A percentile compares a stretch with the other conserved stretches of the same genome.
Conservation (phyloP, 2,329 filamentous ascomycete genomes). For the Arthroderma sp. region DNA sequence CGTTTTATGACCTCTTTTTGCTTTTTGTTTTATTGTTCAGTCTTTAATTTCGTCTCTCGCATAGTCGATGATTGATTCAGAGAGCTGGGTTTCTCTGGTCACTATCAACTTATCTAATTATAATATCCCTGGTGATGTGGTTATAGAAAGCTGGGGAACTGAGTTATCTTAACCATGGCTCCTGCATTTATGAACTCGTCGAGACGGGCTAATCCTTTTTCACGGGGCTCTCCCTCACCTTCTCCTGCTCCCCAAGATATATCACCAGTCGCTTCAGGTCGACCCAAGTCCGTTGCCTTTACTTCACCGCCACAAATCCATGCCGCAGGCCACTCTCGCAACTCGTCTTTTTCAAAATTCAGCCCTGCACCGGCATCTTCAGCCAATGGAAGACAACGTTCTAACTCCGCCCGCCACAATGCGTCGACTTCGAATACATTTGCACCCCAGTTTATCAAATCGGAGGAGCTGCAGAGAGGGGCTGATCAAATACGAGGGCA, state of each 20-base stretch:
- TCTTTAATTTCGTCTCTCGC: neutral
- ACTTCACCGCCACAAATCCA: constrained; percentile 40
- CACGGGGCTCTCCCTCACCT: constrained; percentile 50
- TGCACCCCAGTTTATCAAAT: constrained; percentile 89
- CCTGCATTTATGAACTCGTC: constrained; percentile 50
- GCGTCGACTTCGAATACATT: constrained; percentile 60
- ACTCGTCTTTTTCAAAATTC: constrained; percentile 54
- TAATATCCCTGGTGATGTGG: too few relatives aligned
- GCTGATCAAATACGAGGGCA: constrained; percentile 53
- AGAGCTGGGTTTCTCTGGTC: too few relatives aligned
- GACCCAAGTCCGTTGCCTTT: constrained; percentile 67
- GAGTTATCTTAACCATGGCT: constrained; percentile 30
- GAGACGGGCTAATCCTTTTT: constrained; percentile 71
- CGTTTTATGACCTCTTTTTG: neutral
- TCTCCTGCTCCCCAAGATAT: constrained; percentile 43
- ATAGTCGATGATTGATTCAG: constrained; percentile 4
- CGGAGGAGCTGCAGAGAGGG: constrained; percentile 55
- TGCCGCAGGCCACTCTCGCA: constrained; percentile 48
- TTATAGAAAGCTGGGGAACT: too few relatives aligned
- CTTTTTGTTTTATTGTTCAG: neutral
- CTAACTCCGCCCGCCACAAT: constrained; percentile 52
- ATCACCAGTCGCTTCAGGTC: constrained; percentile 24
- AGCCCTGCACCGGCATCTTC: constrained; percentile 32
- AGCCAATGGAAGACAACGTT: constrained; percentile 31
- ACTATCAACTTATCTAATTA: too few relatives aligned